Percentiles rank a stretch among this genome's conserved stretches.
phyloP scores from a whole-genome alignment of 495 filamentous ascomycete genomes.

The Xylaria venustula region DNA sequence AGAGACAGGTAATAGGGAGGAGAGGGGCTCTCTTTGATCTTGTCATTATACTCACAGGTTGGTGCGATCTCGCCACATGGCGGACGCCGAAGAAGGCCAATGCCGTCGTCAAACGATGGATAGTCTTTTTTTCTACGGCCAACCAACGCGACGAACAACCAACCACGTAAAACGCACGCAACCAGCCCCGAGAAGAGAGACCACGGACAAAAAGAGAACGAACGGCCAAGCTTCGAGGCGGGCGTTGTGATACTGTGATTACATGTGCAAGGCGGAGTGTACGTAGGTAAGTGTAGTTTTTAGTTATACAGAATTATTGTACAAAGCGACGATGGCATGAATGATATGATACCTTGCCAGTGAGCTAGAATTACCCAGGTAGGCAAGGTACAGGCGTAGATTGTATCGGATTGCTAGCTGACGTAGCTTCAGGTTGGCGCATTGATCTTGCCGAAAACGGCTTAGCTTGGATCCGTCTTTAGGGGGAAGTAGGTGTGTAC shows the following conservation, averaged over 20 bases:
- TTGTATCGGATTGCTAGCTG: slow-evolving; percentile 17
- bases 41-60: slow-evolving; percentile 90
- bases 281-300: too few species aligned
- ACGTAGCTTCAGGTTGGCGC: slow-evolving; percentile 26
- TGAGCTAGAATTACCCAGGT: neutral
- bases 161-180: neutral
- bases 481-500: too few species aligned
- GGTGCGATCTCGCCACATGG: slow-evolving; percentile 96
- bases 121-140: neutral
- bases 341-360: too few species aligned
- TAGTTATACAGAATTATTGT: neutral
- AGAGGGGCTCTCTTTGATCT: too few species aligned
- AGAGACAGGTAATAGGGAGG: neutral
- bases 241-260: neutral
- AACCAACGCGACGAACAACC: too few species aligned
- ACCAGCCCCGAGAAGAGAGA: neutral
- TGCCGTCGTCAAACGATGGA: slow-evolving; percentile 2
- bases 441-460: neutral
- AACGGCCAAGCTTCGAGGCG: neutral
- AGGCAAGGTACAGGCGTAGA: neutral
- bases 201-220: neutral
- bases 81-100: slow-evolving; percentile 44
- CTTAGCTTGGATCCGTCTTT: neutral
- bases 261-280: neutral
- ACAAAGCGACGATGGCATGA: neutral